These are phyloP conservation scores for Candida endomychidarum DNA, from an alignment of 805 yeast genomes.

Conservation along the genomic window DNA sequence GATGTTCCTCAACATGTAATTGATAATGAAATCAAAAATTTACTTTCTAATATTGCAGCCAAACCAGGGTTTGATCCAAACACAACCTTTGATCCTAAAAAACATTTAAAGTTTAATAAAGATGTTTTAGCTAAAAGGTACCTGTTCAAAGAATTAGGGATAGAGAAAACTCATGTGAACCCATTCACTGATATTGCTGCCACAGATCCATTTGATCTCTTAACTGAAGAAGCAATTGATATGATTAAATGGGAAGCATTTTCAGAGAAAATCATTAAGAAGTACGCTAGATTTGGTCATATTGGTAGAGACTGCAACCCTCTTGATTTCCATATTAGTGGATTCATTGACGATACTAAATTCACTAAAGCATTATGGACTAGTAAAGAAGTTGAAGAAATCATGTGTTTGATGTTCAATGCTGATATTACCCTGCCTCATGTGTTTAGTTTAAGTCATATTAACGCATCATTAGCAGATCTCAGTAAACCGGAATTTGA, in stretches of 20 bases:
- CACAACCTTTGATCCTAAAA: constrained; percentile 14
- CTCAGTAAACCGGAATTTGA: constrained; percentile 8
- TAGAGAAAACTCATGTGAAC: constrained; percentile 28
- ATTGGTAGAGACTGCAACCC: constrained; percentile 22
- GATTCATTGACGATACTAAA: constrained; percentile 22
- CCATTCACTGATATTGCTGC: constrained; percentile 34
- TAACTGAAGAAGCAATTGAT: constrained; percentile 27
- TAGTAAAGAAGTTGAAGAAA: constrained; percentile 23
- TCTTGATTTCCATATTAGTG: constrained; percentile 26
- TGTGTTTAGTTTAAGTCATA: constrained; percentile 23
- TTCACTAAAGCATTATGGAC: constrained; percentile 26
- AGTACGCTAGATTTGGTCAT: constrained; percentile 23
- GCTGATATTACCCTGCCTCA: constrained; percentile 21
- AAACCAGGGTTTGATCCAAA: constrained; percentile 13
- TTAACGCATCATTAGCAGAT: constrained; percentile 20
- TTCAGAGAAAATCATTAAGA: constrained; percentile 16
- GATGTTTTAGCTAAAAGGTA: constrained; percentile 27
- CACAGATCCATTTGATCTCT: constrained; percentile 26
- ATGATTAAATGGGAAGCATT: constrained; percentile 27
- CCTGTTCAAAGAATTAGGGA: constrained; percentile 37
- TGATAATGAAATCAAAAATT: constrained; percentile 7
- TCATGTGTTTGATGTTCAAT: constrained; percentile 22
- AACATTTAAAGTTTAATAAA: constrained; percentile 21
- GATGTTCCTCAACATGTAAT: constrained; percentile 9
- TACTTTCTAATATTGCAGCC: constrained; percentile 1